Base-by-base conservation (phyloP, 2,329 filamentous ascomycete genomes). In the Exophiala lecanii-corni region DNA sequence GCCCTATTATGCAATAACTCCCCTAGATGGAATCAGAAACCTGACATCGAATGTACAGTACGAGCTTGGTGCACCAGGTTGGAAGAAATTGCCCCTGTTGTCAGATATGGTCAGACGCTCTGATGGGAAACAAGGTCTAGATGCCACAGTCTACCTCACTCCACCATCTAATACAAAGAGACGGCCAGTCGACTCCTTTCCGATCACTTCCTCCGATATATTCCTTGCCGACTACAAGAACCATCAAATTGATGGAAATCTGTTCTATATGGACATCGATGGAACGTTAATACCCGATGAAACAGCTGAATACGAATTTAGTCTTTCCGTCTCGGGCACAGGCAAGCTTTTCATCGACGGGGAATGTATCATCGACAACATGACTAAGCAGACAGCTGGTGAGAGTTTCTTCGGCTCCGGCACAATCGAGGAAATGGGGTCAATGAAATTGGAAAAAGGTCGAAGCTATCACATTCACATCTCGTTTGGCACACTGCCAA, bases 241-340 rank as follows among this genome's bases (percentile, higher is more conserved):
- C 20, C 16, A 18, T 18, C 13, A n/a, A 12, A 34, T 39, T 5
- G 71, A 68, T 7, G 68, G 70, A 2, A 52, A 61, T 13, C 62
- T 74, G 1, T 82, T 74, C 70, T 82, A 78, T 41, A 75, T 74
- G 18, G 74, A 79, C 36, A 70, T 82, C 52, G 79, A 82, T 52
- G 40, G n/a, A 5, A 23, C 19, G 4, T 18, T 37, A 18, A 37
- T 13, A 16, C 41, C 13, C 49, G 47, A 41, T 9, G 50, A 4
- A 36, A 66, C 5, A 51, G 54, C 16, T 59, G 59, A 2, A 61
- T 60, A 3, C 37, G 9, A 33, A 9, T 15, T 40, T 26, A 15
- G 9, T 17, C 25, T 40, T 13, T 9, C 21, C 5, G 18, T 25
- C 4, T 4, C 13, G 3, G 37, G 21, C 4, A 40, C 20, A 5